Conservation (phyloP, 768 basidiomycete species). For the Auriscalpium microsporum region DNA sequence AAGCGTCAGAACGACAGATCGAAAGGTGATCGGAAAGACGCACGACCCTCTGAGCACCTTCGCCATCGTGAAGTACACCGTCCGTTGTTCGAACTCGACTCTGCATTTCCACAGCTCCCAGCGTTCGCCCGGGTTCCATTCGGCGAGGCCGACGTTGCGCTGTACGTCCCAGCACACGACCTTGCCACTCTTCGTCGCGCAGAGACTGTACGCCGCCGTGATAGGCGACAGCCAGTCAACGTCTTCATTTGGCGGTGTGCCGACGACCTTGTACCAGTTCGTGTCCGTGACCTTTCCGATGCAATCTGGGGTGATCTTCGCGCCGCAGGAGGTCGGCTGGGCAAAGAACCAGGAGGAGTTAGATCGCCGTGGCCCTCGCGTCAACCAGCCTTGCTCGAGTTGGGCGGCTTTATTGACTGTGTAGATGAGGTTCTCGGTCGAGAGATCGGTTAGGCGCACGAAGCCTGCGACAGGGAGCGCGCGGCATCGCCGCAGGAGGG, state of each 20-base stretch:
- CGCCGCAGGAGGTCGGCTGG: slow-evolving; percentile 17
- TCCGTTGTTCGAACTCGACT: slow-evolving; percentile 63
- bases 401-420: slow-evolving; percentile 55
- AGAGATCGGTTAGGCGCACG: slow-evolving; percentile 57
- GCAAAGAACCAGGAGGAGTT: slow-evolving; percentile 20
- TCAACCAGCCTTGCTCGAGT: slow-evolving; percentile 55
- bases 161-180: slow-evolving; percentile 74
- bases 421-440: slow-evolving; percentile 50
- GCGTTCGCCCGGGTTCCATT: slow-evolving; percentile 53
- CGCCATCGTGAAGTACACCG: slow-evolving; percentile 72
- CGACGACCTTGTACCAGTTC: slow-evolving; percentile 62
- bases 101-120: slow-evolving; percentile 78
- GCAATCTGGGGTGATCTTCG: too few relatives aligned
- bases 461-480: slow-evolving; percentile 64
- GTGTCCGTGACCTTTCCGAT: slow-evolving; percentile 2
- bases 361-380: slow-evolving; percentile 47
- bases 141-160: slow-evolving; percentile 49
- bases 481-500: slow-evolving; percentile 56
- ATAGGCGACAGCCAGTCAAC: slow-evolving; percentile 75
- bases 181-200: slow-evolving; percentile 66
- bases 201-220: slow-evolving; percentile 68
- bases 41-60: slow-evolving; percentile 10
- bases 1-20: neutral
- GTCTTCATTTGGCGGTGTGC: slow-evolving; percentile 57
- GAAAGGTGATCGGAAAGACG: neutral